Evolutionary conservation across 2,329 filamentous ascomycete genomes (phyloP), one percentile per base, ranked within the genome.

Genomic region (Thielaviopsis ethacetica): DNA sequence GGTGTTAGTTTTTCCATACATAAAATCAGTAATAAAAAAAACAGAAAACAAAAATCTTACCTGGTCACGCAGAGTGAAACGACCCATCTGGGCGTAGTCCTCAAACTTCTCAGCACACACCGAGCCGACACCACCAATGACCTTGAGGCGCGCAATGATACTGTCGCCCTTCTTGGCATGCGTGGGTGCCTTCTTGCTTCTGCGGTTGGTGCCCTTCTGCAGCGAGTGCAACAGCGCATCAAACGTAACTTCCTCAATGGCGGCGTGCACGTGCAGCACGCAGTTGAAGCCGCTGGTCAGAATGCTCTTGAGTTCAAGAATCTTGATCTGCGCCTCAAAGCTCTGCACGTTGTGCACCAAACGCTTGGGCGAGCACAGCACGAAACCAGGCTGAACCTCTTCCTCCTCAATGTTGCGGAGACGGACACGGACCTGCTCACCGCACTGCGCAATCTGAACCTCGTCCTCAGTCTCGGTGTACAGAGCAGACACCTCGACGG

Each of bases 401-500:
- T 98, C 94, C 74, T 98, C 93, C 75, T 98, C 94, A 15, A 95
- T 86, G 65, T 93, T 93, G 67, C 93, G 87, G 65, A 98, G 81
- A 64, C 93, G 88, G 66, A 97, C 75, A 60, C 93, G 88, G 57
- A 97, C 84, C 73, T 98, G 93, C 69, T 98, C 93, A 74, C 93
- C 93, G 66, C 89, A 95, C 65, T 90, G 88, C 21, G 86, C 89
- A 61, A 83, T 79, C 7, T 75, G 67, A 52, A 95, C 81, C 71
- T 98, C 93, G 26, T 98, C 93, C 76, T 98, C 93, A 10, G 89
- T 91, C 74, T 98, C 94, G 62, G 91, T 91, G 66, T 95, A 98
- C 3, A 95, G 76, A 4, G 91, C 90, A 0, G 90, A 77, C 53
- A 95, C 83, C 61, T 88, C 83, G 58, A 95, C 81, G 54, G 81